A percentile compares a stretch with the other conserved stretches of the same genome.
Conservation (phyloP, 495 filamentous ascomycete species). For the Penicillium ucsense region DNA sequence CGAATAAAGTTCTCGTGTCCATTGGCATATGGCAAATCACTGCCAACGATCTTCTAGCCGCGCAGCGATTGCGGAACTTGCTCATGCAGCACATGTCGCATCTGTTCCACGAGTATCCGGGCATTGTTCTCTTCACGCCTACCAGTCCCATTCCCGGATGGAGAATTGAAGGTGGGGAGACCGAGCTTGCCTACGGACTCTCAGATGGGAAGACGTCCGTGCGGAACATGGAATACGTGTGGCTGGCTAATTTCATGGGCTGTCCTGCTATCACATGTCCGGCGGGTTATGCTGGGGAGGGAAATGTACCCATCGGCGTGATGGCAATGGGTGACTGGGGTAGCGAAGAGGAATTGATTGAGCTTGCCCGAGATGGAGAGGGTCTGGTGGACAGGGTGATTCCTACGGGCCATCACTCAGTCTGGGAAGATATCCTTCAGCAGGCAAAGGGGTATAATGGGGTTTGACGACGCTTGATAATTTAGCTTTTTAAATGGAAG, state of each 20-base stretch:
- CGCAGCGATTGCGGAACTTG: conserved; percentile 63
- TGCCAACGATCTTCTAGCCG: conserved; percentile 58
- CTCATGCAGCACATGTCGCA: conserved; percentile 76
- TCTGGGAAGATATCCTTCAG: conserved; percentile 33
- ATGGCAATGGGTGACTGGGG: conserved; percentile 93
- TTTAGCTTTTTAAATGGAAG: too few species aligned
- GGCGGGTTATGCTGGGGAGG: conserved; percentile 55
- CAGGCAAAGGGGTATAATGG: conserved; percentile 7
- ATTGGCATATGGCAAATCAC: conserved; percentile 52
- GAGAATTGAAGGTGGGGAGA: conserved; percentile 42
- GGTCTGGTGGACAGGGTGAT: conserved; percentile 28
- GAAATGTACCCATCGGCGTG: conserved; percentile 64
- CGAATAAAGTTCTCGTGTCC: conserved; percentile 65
- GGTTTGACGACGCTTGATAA: too few species aligned
- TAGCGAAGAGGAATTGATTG: conserved; percentile 65
- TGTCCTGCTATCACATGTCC: conserved; percentile 72
- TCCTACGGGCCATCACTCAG: conserved; percentile 12
- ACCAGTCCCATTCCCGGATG: conserved; percentile 72
- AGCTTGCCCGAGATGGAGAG: conserved; percentile 65
- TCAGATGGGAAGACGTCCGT: conserved; percentile 64
- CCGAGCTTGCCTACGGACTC: conserved; percentile 54
- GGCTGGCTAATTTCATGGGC: conserved; percentile 75
- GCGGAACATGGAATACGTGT: conserved; percentile 80
- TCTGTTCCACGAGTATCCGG: conserved; percentile 63
- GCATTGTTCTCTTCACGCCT: conserved; percentile 69